Evolutionary conservation across 2,329 filamentous ascomycete species (phyloP).

Genomic region (Ophiostoma triangulosporum): DNA sequence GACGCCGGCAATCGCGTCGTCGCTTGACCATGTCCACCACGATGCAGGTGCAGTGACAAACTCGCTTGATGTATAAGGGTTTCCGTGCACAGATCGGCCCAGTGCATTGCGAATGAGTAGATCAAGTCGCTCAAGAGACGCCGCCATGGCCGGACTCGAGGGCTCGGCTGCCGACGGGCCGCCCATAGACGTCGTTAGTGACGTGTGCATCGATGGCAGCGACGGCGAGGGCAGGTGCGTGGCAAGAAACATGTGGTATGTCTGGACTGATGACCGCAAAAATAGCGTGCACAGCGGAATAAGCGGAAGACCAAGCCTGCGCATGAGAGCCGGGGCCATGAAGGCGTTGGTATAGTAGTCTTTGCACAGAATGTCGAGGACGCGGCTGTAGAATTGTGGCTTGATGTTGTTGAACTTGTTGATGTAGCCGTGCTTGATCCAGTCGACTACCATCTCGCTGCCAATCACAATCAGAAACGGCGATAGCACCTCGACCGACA

Average conservation of each 20-base stretch:
- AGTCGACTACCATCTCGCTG: slow-evolving; percentile 93
- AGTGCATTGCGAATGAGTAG: slow-evolving; percentile 63
- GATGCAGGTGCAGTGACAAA: neutral
- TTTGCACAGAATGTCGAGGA: slow-evolving; percentile 86
- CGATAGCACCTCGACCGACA: slow-evolving; percentile 73
- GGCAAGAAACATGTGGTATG: slow-evolving; percentile 95
- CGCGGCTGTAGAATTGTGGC: slow-evolving; percentile 75
- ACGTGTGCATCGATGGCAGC: slow-evolving; percentile 49
- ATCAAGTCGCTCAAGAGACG: slow-evolving; percentile 68
- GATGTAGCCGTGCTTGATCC: slow-evolving; percentile 95
- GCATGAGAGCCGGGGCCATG: slow-evolving; percentile 75
- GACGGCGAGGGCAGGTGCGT: slow-evolving; percentile 69
- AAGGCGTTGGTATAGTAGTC: slow-evolving; percentile 98
- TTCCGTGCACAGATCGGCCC: slow-evolving; percentile 57
- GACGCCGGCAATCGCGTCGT: slow-evolving; percentile 58
- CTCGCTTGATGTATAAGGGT: slow-evolving; percentile 24
- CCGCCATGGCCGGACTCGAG: slow-evolving; percentile 60
- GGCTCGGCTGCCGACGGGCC: slow-evolving; percentile 43
- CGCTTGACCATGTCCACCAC: slow-evolving; percentile 36
- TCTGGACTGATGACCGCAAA: slow-evolving; percentile 86
- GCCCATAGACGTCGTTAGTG: slow-evolving; percentile 25
- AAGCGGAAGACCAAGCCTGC: slow-evolving; percentile 77
- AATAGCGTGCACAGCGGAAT: slow-evolving; percentile 90
- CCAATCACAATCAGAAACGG: slow-evolving; percentile 90
- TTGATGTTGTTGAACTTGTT: slow-evolving; percentile 98